These are phyloP conservation scores for Aspergillus pseudonomiae DNA, from an alignment of 2,329 filamentous ascomycete genomes.

Conservation along the genomic window DNA sequence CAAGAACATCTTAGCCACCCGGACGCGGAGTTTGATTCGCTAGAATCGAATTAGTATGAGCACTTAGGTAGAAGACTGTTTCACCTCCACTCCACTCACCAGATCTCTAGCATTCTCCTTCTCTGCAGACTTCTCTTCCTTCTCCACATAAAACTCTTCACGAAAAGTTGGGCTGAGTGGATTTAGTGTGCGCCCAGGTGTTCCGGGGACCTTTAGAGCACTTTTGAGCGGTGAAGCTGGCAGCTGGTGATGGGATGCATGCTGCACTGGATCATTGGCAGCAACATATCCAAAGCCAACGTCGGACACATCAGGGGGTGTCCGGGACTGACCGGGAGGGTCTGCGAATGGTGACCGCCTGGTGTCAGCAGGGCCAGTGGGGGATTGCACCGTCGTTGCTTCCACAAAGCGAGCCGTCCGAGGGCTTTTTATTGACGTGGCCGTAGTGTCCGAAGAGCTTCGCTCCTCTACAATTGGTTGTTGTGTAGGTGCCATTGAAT, in stretches of 20 bases:
- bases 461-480: slow-evolving; percentile 31
- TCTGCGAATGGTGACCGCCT: slow-evolving; percentile 55
- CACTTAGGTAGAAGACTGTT: not conserved
- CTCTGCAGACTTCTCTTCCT: slow-evolving; percentile 78
- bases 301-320: slow-evolving; percentile 68
- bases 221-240: slow-evolving; percentile 84
- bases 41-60: slow-evolving; percentile 40
- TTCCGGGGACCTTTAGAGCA: slow-evolving; percentile 84
- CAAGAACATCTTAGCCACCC: slow-evolving; percentile 93
- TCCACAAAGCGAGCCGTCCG: slow-evolving; percentile 66
- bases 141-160: slow-evolving; percentile 85
- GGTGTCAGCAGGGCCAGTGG: slow-evolving; percentile 54
- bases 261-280: slow-evolving; percentile 54
- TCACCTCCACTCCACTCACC: slow-evolving; percentile 60
- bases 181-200: slow-evolving; percentile 74
- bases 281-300: slow-evolving; percentile 91
- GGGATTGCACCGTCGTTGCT: slow-evolving; percentile 66
- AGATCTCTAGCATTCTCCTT: slow-evolving; percentile 85
- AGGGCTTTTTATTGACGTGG: slow-evolving; percentile 52
- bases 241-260: slow-evolving; percentile 59
- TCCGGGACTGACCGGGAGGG: slow-evolving; percentile 52
- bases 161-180: slow-evolving; percentile 88
- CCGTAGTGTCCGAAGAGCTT: slow-evolving; percentile 36
- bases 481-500: slow-evolving; percentile 32
- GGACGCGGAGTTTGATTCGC: slow-evolving; percentile 91